phyloP scores from a whole-genome alignment of 2,329 filamentous ascomycete species.

The Colletotrichum tropicicola region DNA sequence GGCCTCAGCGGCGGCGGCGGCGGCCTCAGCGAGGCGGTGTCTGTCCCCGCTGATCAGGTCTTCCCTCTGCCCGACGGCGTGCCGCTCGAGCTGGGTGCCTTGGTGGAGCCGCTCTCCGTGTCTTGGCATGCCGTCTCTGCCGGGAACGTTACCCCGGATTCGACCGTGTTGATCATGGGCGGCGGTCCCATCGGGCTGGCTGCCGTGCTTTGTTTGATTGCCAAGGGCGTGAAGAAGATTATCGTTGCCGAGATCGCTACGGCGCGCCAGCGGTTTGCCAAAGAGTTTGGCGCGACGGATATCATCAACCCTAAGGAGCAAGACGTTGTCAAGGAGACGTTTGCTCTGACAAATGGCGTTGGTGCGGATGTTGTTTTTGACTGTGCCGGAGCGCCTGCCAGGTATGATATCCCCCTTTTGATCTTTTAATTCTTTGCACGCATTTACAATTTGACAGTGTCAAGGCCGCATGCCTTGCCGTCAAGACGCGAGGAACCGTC shows the following conservation, averaged over 20 bases:
- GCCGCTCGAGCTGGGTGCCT: constrained; percentile 61
- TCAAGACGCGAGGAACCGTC: constrained; percentile 35
- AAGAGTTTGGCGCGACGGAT: constrained; percentile 58
- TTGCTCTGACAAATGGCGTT: constrained; percentile 29
- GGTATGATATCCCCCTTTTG: not conserved
- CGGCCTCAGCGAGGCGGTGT: constrained; percentile 61
- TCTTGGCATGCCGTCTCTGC: constrained; percentile 67
- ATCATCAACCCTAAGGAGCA: constrained; percentile 29
- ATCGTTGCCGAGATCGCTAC: constrained; percentile 65
- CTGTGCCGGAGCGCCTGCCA: constrained; percentile 35
- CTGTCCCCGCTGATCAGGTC: constrained; percentile 54
- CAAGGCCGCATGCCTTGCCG: constrained; percentile 33
- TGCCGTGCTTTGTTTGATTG: constrained; percentile 65
- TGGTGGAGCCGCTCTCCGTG: constrained; percentile 71
- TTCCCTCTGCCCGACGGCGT: constrained; percentile 59
- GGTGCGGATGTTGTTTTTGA: constrained; percentile 35
- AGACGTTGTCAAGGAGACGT: constrained; percentile 31
- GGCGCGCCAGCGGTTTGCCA: constrained; percentile 59
- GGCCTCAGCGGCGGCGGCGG: constrained; percentile 54
- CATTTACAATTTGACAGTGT: constrained; percentile 8
- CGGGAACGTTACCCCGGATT: constrained; percentile 43
- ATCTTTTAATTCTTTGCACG: fast-evolving
- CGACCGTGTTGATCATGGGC: constrained; percentile 64
- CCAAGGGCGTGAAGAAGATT: constrained; percentile 60
- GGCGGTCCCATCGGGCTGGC: constrained; percentile 71